These are phyloP conservation scores for Pyrenopolyporus hunteri DNA, from an alignment of 495 filamentous ascomycete species.

Conservation along the genomic window DNA sequence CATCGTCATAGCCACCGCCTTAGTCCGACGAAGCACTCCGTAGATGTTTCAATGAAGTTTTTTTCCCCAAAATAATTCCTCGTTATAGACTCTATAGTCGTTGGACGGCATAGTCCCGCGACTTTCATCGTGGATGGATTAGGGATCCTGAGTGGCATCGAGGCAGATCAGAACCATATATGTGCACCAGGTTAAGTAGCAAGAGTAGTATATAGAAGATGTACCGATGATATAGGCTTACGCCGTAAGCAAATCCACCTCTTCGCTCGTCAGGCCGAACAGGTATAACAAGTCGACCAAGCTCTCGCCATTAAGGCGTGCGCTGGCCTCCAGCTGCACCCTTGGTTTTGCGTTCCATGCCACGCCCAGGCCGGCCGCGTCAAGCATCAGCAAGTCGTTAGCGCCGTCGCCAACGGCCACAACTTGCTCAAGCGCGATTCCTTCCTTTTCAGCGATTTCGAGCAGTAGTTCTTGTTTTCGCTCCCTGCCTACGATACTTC, in stretches of 20 bases:
- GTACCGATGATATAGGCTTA: slow-evolving; percentile 27
- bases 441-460: slow-evolving; percentile 75
- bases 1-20: background rate
- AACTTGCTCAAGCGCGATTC: slow-evolving; percentile 73
- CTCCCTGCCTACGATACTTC: slow-evolving; percentile 80
- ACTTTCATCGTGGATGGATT: background rate
- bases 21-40: background rate
- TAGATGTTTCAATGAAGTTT: background rate
- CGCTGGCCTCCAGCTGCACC: slow-evolving; percentile 85
- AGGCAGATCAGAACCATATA: slow-evolving; percentile 9
- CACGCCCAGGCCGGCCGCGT: slow-evolving; percentile 83
- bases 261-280: slow-evolving; percentile 74
- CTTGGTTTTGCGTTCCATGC: slow-evolving; percentile 93
- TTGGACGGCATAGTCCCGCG: background rate
- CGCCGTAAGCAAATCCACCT: slow-evolving; percentile 59
- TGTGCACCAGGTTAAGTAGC: slow-evolving; percentile 17
- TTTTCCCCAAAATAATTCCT: background rate
- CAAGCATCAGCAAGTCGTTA: slow-evolving; percentile 94
- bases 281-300: slow-evolving; percentile 84
- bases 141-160: slow-evolving; percentile 11
- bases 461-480: slow-evolving; percentile 78
- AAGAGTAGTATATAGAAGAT: slow-evolving; percentile 3
- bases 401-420: slow-evolving; percentile 92
- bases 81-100: background rate
- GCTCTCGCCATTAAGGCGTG: slow-evolving; percentile 78